Evolutionary conservation across 2,329 filamentous ascomycete species (phyloP).

Genomic region (Pseudohalonectria lignicola): DNA sequence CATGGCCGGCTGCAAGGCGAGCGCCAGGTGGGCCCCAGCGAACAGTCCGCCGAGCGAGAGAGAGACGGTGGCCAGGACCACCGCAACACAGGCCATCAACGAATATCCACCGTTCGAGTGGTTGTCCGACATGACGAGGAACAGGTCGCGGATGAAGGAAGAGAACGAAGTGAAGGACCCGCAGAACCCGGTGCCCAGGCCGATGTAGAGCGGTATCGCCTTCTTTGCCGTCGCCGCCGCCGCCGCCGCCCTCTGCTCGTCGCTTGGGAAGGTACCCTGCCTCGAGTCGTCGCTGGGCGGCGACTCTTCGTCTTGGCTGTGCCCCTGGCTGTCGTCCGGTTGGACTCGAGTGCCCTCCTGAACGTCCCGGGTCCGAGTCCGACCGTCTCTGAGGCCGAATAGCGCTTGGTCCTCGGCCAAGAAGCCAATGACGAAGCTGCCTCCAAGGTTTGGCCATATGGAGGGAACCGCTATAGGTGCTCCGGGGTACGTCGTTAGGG

Average conservation of each 20-base stretch:
- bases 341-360: not conserved
- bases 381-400: conserved; percentile 11
- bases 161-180: conserved; percentile 63
- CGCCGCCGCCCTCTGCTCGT: conserved; percentile 52
- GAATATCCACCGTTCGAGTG: conserved; percentile 57
- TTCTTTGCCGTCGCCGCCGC: conserved; percentile 55
- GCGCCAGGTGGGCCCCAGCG: conserved; percentile 64
- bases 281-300: not conserved
- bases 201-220: conserved; percentile 68
- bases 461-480: conserved; percentile 64
- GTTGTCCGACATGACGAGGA: conserved; percentile 43
- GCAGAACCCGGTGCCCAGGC: conserved; percentile 61
- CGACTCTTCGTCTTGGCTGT: not conserved
- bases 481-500: conserved; percentile 68
- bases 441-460: conserved; percentile 81
- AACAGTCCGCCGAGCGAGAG: conserved; percentile 61
- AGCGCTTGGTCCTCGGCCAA: conserved; percentile 26
- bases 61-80: conserved; percentile 61
- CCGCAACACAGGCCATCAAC: conserved; percentile 68
- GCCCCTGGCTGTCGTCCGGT: not conserved
- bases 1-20: conserved; percentile 42
- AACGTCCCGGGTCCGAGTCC: not conserved
- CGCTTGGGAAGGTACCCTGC: no score
- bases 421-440: conserved; percentile 77
- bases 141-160: conserved; percentile 54